phyloP scores from a whole-genome alignment of 768 basidiomycete species.

The Panus rudis region DNA sequence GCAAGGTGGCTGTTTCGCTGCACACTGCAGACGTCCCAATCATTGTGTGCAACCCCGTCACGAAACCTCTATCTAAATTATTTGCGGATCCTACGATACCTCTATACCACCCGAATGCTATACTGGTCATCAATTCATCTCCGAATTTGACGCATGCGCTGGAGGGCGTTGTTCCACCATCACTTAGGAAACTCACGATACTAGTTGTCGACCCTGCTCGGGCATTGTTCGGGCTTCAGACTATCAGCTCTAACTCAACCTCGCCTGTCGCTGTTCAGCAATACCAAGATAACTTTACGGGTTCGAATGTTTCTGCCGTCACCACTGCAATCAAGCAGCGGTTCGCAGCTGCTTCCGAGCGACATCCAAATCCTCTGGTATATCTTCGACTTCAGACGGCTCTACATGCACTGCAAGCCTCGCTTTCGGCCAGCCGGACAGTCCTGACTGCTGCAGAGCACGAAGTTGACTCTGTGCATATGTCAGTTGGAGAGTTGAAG shows the following conservation, averaged over 20 bases:
- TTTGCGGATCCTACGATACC: slow-evolving; percentile 13
- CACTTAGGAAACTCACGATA: slow-evolving; percentile 15
- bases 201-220: slow-evolving; percentile 53
- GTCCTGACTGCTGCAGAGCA: slow-evolving; percentile 9
- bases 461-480: slow-evolving; percentile 13
- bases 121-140: slow-evolving; percentile 22
- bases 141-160: slow-evolving; percentile 5
- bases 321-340: slow-evolving; percentile 30
- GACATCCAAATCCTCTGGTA: background rate
- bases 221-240: slow-evolving; percentile 46
- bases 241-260: slow-evolving; percentile 38
- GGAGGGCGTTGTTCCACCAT: background rate
- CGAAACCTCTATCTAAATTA: slow-evolving; percentile 39
- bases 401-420: slow-evolving; percentile 13
- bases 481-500: slow-evolving; percentile 10
- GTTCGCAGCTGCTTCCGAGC: slow-evolving; percentile 8
- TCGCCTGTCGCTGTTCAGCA: slow-evolving; percentile 48
- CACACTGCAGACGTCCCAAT: slow-evolving; percentile 54
- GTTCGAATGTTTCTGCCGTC: slow-evolving; percentile 50
- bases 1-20: slow-evolving; percentile 6
- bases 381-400: slow-evolving; percentile 16
- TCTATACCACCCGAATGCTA: slow-evolving; percentile 20
- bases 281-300: slow-evolving; percentile 57
- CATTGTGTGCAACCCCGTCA: slow-evolving; percentile 54
- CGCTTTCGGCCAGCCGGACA: slow-evolving; percentile 9